Evolutionary conservation across 2,329 filamentous ascomycete species (phyloP), one percentile per base, ranked within the genome.

Genomic region (Ascochyta rabiei): DNA sequence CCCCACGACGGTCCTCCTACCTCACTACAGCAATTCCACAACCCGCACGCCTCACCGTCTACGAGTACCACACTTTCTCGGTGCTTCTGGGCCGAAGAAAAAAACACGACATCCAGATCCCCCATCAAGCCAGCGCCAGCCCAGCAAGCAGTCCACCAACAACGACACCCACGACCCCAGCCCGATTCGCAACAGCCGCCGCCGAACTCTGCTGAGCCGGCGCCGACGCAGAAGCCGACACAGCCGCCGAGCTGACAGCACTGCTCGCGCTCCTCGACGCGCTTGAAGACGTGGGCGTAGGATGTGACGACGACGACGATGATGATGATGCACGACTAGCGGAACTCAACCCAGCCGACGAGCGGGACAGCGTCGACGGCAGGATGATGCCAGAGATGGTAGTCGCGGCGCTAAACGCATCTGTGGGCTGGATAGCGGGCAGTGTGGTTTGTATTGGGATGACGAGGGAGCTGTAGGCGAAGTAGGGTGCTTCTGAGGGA

Each of bases 71-170:
- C 13, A n/a, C 15, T 4, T 16, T 4, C 31, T 13, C 15, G 5
- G 6, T 16, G n/a, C 8, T 9, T 8, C n/a, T n/a, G 12, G 7
- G 2, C 31, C n/a, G 15, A 16, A 9, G 2, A 6, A n/a, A 4
- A 13, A 24, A 2, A 31, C 37, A 55, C 57, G 28, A 61, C 38
- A 26, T 8, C 30, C 18, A 15, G 19, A 18, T 10, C 15, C 39
- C 28, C 12, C 19, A 6, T 37, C 37, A 59, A 43, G 44, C 54
- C 45, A 68, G 46, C 12, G 53, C 64, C 55, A 64, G 47, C 35
- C 65, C 65, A 48, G 62, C 66, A 28, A 62, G 42, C 33, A 69
- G 12, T 21, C 64, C 65, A 38, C 64, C 67, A 26, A 53, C 59
- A 8, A 69, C 53, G 26, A 49, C 52, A 10, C 64, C 65, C 24